These are phyloP conservation scores for Stevia rebaudiana DNA, from an alignment of 140 eudicot species.

Conservation along the genomic window DNA sequence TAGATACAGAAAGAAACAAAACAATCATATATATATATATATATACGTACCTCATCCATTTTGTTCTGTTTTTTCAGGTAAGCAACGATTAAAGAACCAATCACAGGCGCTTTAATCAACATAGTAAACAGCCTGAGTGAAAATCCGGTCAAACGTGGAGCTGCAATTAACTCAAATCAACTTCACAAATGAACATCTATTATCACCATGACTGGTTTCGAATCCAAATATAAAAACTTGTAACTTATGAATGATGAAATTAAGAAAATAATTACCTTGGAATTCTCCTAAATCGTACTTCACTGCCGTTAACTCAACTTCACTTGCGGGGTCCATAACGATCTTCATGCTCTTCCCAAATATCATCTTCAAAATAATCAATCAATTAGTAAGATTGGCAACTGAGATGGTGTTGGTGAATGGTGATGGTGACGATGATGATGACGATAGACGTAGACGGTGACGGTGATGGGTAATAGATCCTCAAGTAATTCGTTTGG, in stretches of 20 bases:
- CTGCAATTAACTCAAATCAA: background rate
- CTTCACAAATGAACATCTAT: no score
- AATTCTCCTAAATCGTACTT: conserved; percentile 8
- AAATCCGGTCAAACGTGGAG: conserved; percentile 21
- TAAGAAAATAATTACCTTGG: conserved; percentile 8
- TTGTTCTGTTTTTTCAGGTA: conserved; percentile 11
- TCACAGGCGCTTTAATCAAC: conserved; percentile 9
- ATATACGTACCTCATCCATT: conserved; percentile 22
- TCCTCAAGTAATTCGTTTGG: no score
- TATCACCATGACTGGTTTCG: no score
- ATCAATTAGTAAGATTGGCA: no score
- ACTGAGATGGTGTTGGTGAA: no score
- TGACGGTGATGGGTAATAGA: no score
- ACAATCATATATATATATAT: no score
- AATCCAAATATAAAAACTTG: no score
- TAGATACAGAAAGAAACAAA: no score
- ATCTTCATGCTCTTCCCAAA: conserved; percentile 5
- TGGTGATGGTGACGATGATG: no score
- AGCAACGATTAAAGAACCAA: conserved; percentile 5
- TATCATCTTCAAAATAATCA: background rate
- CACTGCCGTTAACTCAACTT: conserved; percentile 11
- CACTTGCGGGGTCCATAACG: conserved; percentile 16
- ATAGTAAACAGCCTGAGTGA: conserved; percentile 13
- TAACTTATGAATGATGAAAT: no score
- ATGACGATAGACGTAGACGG: no score